These are phyloP conservation scores for Fraxinus xanthoxyloides DNA, from an alignment of 305 asterid species.

Conservation along the genomic window DNA sequence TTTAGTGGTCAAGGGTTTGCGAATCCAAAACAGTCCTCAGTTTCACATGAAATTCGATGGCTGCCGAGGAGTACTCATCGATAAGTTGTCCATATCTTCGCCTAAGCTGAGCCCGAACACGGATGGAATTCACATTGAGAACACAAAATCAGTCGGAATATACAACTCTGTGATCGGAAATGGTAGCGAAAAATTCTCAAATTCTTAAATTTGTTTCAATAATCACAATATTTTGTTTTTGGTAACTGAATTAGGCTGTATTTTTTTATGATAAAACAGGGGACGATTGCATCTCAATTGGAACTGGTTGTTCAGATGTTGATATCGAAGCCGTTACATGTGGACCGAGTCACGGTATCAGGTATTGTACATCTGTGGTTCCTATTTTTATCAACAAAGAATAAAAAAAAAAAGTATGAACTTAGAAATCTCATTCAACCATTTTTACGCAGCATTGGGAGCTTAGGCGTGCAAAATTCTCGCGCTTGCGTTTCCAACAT, in stretches of 20 bases:
- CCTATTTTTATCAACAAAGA: background rate
- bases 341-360: slow-evolving; percentile 99
- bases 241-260: background rate
- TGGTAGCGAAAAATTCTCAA: slow-evolving; percentile 34
- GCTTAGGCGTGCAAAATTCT: slow-evolving; percentile 82
- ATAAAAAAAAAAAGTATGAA: background rate
- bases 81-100: slow-evolving; percentile 65
- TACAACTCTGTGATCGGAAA: slow-evolving; percentile 73
- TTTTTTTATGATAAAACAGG: slow-evolving; percentile 38
- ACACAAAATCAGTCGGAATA: slow-evolving; percentile 73
- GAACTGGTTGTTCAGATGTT: slow-evolving; percentile 78
- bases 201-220: background rate
- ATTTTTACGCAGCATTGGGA: slow-evolving; percentile 68
- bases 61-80: slow-evolving; percentile 66
- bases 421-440: background rate
- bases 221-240: background rate
- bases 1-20: slow-evolving; percentile 59
- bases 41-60: slow-evolving; percentile 94
- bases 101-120: slow-evolving; percentile 94
- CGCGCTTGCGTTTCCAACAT: slow-evolving; percentile 86
- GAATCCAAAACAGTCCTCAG: slow-evolving; percentile 82
- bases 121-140: slow-evolving; percentile 85
- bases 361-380: slow-evolving; percentile 33
- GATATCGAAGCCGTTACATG: slow-evolving; percentile 76
- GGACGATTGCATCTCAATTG: slow-evolving; percentile 94